Evolutionary conservation across 2,329 filamentous ascomycete genomes (phyloP).

Genomic region (Aspergillus brasiliensis): DNA sequence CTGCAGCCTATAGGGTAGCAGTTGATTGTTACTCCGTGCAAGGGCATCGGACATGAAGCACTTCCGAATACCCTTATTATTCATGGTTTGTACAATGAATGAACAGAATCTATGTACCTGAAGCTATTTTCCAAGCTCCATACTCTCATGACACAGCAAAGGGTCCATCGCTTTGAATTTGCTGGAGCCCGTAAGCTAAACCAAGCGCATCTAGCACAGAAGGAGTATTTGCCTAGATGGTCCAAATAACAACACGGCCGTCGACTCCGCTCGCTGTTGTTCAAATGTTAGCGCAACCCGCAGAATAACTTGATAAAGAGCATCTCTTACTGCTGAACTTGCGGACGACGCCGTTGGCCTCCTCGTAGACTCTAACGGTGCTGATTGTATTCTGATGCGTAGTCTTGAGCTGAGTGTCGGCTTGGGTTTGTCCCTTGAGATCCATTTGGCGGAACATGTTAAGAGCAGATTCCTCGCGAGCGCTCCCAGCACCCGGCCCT

Average conservation of each 20-base stretch:
- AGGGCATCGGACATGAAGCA: too few species aligned
- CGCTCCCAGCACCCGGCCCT: slow-evolving; percentile 58
- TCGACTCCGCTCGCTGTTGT: slow-evolving; percentile 75
- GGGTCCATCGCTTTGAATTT: neutral
- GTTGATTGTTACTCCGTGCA: too few species aligned
- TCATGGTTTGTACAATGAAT: neutral
- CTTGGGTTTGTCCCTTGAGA: slow-evolving; percentile 86
- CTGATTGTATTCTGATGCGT: slow-evolving; percentile 96
- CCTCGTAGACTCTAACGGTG: slow-evolving; percentile 76
- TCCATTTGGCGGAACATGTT: slow-evolving; percentile 99
- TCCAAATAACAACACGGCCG: slow-evolving; percentile 79
- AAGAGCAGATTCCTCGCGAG: slow-evolving; percentile 84
- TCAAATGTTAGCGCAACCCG: slow-evolving; percentile 19
- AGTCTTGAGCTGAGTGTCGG: slow-evolving; percentile 92
- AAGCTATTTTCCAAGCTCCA: neutral
- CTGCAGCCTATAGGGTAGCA: neutral
- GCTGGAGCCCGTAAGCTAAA: neutral
- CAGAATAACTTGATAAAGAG: neutral
- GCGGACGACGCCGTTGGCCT: slow-evolving; percentile 62
- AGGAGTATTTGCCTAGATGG: slow-evolving; percentile 45
- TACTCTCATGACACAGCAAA: neutral
- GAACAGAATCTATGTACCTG: neutral
- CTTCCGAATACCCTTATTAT: neutral
- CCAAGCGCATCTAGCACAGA: neutral
- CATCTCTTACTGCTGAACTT: slow-evolving; percentile 80